phyloP scores from a whole-genome alignment of 2,329 filamentous ascomycete genomes.

The Aureobasidium vineae region DNA sequence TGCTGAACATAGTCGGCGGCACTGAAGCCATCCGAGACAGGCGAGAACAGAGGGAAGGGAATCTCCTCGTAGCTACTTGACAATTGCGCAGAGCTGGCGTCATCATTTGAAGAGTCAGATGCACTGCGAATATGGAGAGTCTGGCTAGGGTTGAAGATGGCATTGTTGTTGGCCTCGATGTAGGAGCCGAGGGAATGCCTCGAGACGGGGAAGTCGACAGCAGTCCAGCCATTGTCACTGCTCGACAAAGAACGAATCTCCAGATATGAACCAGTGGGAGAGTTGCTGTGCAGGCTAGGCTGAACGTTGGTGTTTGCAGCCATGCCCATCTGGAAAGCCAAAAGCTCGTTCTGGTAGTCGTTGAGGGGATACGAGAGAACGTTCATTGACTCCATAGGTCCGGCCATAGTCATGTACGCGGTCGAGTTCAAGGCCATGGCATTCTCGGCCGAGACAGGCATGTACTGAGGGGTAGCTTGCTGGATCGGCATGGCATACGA shows the following conservation, averaged over 20 bases:
- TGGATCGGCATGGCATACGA: conserved; percentile 45
- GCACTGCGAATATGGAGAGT: conserved; percentile 83
- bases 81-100: conserved; percentile 57
- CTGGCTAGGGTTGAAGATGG: conserved; percentile 89
- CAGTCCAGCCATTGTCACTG: conserved; percentile 83
- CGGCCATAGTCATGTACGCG: conserved; percentile 43
- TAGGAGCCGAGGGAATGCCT: conserved; percentile 69
- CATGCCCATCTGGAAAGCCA: conserved; percentile 50
- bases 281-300: conserved; percentile 54
- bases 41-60: conserved; percentile 73
- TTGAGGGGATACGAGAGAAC: conserved; percentile 49
- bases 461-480: conserved; percentile 49
- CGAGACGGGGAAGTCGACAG: conserved; percentile 61
- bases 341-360: conserved; percentile 71
- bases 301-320: conserved; percentile 46
- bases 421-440: conserved; percentile 42
- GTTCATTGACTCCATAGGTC: conserved; percentile 48
- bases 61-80: conserved; percentile 82
- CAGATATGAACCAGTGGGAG: conserved; percentile 74
- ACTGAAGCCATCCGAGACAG: conserved; percentile 67
- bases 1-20: conserved; percentile 56
- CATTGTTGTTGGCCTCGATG: conserved; percentile 52
- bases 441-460: conserved; percentile 43
- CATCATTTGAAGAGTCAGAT: conserved; percentile 74
- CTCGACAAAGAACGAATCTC: conserved; percentile 85